phyloP scores from a whole-genome alignment of 2,329 filamentous ascomycete genomes.

The Cadophora sp. region DNA sequence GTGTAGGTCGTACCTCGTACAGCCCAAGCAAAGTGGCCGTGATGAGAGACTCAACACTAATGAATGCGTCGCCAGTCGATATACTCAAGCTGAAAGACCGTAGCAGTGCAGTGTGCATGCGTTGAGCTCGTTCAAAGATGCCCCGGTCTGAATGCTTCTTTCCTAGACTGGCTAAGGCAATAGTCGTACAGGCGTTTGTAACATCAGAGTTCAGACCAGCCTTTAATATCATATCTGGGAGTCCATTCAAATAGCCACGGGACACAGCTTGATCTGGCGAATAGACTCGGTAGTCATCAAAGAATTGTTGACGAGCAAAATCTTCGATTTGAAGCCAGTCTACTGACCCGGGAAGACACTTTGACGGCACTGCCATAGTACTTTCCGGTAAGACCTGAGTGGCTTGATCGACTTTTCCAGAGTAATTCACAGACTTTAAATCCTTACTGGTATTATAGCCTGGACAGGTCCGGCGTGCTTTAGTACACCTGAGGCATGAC shows the following conservation, averaged over 20 bases:
- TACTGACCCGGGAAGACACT: not conserved
- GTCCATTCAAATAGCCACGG: slow-evolving; percentile 6
- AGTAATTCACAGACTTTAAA: slow-evolving; percentile 12
- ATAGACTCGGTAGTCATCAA: slow-evolving; percentile 2
- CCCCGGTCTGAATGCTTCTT: not conserved
- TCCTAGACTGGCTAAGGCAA: slow-evolving; percentile 7
- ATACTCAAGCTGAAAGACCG: slow-evolving; percentile 12
- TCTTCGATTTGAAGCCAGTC: slow-evolving; percentile 3
- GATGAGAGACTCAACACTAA: slow-evolving; percentile 13
- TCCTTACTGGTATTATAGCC: not conserved
- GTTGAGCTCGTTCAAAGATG: not conserved
- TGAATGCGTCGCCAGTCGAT: slow-evolving; percentile 7
- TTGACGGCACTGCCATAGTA: not conserved
- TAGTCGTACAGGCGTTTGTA: slow-evolving; percentile 11
- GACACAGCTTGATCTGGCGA: slow-evolving; percentile 11
- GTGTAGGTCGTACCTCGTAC: not conserved
- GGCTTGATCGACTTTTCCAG: not conserved
- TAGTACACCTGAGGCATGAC: slow-evolving; percentile 11
- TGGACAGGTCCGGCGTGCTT: not conserved
- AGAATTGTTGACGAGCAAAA: not conserved
- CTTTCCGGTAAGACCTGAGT: not conserved
- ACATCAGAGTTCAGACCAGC: not conserved
- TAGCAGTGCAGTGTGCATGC: not conserved
- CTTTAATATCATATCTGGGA: not conserved
- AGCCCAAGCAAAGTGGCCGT: slow-evolving; percentile 6